A percentile compares a stretch with the other conserved stretches of the same genome.
Conservation (phyloP, 2,329 filamentous ascomycete species). For the Ophiostoma angusticollis region DNA sequence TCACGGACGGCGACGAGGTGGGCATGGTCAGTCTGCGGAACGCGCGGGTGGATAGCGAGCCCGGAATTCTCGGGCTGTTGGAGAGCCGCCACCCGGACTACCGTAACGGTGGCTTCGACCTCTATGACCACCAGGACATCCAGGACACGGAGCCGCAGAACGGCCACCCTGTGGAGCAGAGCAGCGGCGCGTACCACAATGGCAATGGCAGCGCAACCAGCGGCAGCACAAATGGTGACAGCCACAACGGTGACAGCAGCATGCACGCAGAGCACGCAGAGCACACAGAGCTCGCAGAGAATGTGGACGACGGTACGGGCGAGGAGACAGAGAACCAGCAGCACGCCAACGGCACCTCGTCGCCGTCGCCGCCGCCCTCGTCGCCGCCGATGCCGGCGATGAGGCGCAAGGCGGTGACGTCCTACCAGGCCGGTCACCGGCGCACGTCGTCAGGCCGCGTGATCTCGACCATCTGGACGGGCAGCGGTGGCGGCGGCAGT, state of each 20-base stretch:
- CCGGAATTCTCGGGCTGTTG: conserved; percentile 70
- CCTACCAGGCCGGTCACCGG: conserved; percentile 25
- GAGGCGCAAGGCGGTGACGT: too few species aligned
- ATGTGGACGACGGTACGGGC: conserved; percentile 18
- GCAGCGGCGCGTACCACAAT: too few species aligned
- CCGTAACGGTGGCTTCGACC: conserved; percentile 10
- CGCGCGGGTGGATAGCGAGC: conserved; percentile 81
- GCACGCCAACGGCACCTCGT: neutral
- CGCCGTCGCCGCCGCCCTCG: neutral
- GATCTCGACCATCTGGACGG: conserved; percentile 44
- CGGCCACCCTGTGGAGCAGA: neutral
- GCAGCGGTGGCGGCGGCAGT: conserved; percentile 22
- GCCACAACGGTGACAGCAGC: neutral
- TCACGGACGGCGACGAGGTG: conserved; percentile 78
- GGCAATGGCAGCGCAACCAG: too few species aligned
- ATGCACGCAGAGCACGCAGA: neutral
- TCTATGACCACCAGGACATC: conserved; percentile 6
- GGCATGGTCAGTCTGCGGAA: conserved; percentile 81
- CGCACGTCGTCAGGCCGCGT: conserved; percentile 36
- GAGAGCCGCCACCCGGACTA: conserved; percentile 23
- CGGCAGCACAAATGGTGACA: conserved; percentile 9
- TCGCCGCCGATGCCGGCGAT: neutral
- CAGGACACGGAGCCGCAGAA: neutral
- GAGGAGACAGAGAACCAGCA: neutral
- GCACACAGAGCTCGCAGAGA: neutral